Conservation (phyloP, 202 grass and related monocot genomes). For the Schoenoplectus triqueter region DNA sequence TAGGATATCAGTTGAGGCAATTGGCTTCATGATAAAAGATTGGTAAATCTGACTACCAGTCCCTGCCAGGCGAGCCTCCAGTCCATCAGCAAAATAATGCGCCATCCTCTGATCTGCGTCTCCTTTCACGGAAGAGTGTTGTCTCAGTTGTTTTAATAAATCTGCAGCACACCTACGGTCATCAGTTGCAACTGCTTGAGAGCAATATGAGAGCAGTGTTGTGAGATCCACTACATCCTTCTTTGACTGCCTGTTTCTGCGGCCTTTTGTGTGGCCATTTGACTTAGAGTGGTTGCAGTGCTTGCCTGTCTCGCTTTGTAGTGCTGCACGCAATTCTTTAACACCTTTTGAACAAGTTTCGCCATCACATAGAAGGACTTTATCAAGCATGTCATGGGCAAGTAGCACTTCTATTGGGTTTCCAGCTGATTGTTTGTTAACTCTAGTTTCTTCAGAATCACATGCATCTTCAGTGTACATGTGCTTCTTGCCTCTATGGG, state of each 20-base stretch:
- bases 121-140: slow-evolving; percentile 58
- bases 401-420: slow-evolving; percentile 54
- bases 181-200: slow-evolving; percentile 78
- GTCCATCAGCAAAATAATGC: slow-evolving; percentile 79
- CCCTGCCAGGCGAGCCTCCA: slow-evolving; percentile 87
- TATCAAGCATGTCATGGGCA: slow-evolving; percentile 83
- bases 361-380: slow-evolving; percentile 70
- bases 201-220: slow-evolving; percentile 87
- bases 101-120: slow-evolving; percentile 87
- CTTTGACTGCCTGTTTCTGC: slow-evolving; percentile 73
- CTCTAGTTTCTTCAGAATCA: slow-evolving; percentile 80
- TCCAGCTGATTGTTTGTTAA: slow-evolving; percentile 64
- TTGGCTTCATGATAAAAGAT: slow-evolving; percentile 46
- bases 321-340: slow-evolving; percentile 61
- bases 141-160: slow-evolving; percentile 87
- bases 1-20: slow-evolving; percentile 68
- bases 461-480: slow-evolving; percentile 60
- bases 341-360: slow-evolving; percentile 66
- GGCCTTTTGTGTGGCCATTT: slow-evolving; percentile 61
- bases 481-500: slow-evolving; percentile 73
- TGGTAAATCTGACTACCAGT: slow-evolving; percentile 88
- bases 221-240: slow-evolving; percentile 79
- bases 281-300: slow-evolving; percentile 55
- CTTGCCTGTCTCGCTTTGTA: slow-evolving; percentile 53
- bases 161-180: slow-evolving; percentile 64